Evolutionary conservation across 192 early-diverging fungal species (phyloP).

Genomic region (Coemansia sp.): DNA sequence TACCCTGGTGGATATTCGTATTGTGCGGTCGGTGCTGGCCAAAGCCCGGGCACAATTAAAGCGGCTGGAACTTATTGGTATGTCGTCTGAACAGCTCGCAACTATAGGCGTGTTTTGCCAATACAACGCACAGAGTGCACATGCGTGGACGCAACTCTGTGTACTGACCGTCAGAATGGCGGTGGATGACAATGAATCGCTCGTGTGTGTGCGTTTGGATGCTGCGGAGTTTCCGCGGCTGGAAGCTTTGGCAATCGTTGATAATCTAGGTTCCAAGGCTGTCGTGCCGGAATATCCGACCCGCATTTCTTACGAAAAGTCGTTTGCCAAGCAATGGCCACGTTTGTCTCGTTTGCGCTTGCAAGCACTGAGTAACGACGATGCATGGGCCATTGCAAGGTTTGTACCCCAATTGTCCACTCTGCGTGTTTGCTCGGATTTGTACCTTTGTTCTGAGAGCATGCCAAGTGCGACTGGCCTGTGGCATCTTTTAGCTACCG

Average conservation of each 20-base stretch:
- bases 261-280: slow-evolving; percentile 3
- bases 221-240: slow-evolving; percentile 38
- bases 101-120: slow-evolving; percentile 12
- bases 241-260: slow-evolving; percentile 10
- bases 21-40: slow-evolving; percentile 22
- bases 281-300: slow-evolving; percentile 12
- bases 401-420: not conserved
- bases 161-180: slow-evolving; percentile 9
- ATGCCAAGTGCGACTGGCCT: slow-evolving; percentile 14
- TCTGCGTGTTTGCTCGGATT: slow-evolving; percentile 4
- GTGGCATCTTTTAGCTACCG: slow-evolving; percentile 23
- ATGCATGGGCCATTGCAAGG: slow-evolving; percentile 17
- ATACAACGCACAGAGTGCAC: not conserved
- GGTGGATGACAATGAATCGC: not conserved
- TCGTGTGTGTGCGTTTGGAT: slow-evolving; percentile 13
- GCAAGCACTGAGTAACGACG: slow-evolving; percentile 13
- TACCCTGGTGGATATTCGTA: slow-evolving; percentile 37
- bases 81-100: slow-evolving; percentile 24
- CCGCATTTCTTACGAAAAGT: slow-evolving; percentile 20
- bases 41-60: slow-evolving; percentile 8
- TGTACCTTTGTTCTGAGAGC: not conserved
- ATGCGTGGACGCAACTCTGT: slow-evolving; percentile 1
- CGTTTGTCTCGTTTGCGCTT: slow-evolving; percentile 13
- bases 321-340: slow-evolving; percentile 37
- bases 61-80: slow-evolving; percentile 25